Conservation (phyloP, 1,284 basidiomycete species). For the Trichosporon sp. region DNA sequence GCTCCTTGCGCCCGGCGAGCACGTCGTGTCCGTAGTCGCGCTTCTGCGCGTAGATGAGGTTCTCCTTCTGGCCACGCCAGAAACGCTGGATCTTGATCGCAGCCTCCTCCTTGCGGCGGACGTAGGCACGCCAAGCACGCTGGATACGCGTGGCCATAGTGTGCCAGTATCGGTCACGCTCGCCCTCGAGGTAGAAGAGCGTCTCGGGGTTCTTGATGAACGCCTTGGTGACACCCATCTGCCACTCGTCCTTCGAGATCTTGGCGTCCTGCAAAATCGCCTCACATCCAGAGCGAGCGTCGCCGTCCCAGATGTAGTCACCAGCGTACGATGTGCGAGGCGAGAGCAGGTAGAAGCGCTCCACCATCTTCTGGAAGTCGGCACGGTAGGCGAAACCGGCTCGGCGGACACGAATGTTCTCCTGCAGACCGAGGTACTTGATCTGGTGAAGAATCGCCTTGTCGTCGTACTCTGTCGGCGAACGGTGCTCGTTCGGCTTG, state of each 20-base stretch:
- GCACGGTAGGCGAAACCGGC: conserved; percentile 93
- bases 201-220: conserved; percentile 99
- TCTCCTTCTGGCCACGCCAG: conserved; percentile 98
- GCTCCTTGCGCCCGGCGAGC: conserved; percentile 85
- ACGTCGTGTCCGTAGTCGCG: conserved; percentile 93
- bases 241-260: conserved; percentile 95
- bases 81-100: conserved; percentile 93
- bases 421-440: conserved; percentile 97
- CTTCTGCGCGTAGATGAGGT: conserved; percentile 76
- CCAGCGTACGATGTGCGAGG: conserved; percentile 95
- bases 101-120: conserved; percentile 91
- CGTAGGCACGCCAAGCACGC: conserved; percentile 90
- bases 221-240: conserved; percentile 97
- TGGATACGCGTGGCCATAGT: conserved; percentile 98
- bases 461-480: conserved; percentile 82
- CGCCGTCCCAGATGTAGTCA: conserved; percentile 95
- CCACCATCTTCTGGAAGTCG: conserved; percentile 94
- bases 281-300: conserved; percentile 85
- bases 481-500: conserved; percentile 98
- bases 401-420: conserved; percentile 94
- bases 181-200: conserved; percentile 96
- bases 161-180: conserved; percentile 99
- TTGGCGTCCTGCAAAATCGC: conserved; percentile 90
- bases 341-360: conserved; percentile 93
- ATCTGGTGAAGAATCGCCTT: conserved; percentile 97